phyloP scores from a whole-genome alignment of 2,329 filamentous ascomycete species.

The Fusarium globosum region DNA sequence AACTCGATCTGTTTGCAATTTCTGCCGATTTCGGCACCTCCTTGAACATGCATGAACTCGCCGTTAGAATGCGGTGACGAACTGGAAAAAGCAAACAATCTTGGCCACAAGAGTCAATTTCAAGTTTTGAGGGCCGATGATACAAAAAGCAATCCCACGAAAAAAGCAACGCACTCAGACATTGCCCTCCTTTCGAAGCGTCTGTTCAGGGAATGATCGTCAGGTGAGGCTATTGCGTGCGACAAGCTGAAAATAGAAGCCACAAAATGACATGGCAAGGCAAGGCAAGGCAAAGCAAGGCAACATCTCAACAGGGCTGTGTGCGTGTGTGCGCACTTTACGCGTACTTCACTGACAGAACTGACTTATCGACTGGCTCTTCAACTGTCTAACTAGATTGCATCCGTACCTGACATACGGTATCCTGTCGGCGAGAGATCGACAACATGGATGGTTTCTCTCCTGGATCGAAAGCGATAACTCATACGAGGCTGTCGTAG shows the following conservation, averaged over 20 bases:
- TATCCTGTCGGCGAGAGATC: slow-evolving; percentile 9
- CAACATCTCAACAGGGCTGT: not conserved
- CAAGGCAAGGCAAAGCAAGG: not conserved
- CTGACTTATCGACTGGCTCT: not conserved
- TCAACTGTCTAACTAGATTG: too few relatives aligned
- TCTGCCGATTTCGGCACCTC: not conserved
- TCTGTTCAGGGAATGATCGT: not conserved
- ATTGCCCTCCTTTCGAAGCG: not conserved
- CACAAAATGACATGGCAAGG: not conserved
- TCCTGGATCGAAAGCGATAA: not conserved
- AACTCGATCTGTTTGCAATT: not conserved
- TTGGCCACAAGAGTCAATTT: not conserved
- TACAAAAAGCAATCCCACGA: slow-evolving; percentile 28
- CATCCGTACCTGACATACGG: not conserved
- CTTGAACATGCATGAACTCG: not conserved
- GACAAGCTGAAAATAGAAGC: slow-evolving; percentile 1
- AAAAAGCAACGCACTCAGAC: not conserved
- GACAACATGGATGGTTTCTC: slow-evolving; percentile 21
- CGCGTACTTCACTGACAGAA: not conserved
- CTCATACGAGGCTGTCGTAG: slow-evolving; percentile 16
- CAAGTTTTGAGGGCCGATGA: not conserved
- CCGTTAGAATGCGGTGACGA: not conserved
- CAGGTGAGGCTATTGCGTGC: slow-evolving; percentile 14
- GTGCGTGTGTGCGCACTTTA: not conserved
- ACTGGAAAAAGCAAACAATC: slow-evolving; percentile 14